Base-by-base conservation (phyloP, 805 yeast genomes). In the Wickerhamiella australiensis region DNA sequence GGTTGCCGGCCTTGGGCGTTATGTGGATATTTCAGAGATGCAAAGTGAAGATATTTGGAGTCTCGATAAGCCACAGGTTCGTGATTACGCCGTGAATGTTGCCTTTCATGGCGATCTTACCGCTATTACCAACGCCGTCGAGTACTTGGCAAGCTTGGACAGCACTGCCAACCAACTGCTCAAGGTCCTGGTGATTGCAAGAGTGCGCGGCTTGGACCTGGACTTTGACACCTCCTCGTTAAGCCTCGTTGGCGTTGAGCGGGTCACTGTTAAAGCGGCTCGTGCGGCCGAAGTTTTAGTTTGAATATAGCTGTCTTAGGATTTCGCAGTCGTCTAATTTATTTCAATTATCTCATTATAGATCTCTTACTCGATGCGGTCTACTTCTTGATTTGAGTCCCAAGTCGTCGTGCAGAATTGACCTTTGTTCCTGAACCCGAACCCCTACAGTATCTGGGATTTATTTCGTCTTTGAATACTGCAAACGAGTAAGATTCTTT, bases 11-110 rank as follows among this genome's bases (percentile, higher is more conserved):
- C 36, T 46, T 8, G 49, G 49, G 15, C 26, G 37, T 36, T 46
- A 18, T n/a, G 27, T 46, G n/a, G 49, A 46, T 20, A 27, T 46
- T 7, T n/a, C 27, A n/a, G 49, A 36, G 20, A 17, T 46, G 26
- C 42, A 31, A 5, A n/a, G 22, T 7, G 37, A 36, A 4, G 37
- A 46, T 17, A 18, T 46, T 18, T 46, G 43, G 43, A 21, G 29
- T n/a, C 7, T 12, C 11, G 15, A 17, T n/a, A 25, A 22, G 35
- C 42, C 36, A 2, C 35, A 12, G 2, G 27, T 37, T 11, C 21
- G 33, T 13, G 33, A 26, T 3, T 37, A 17, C 17, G 49, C 49
- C 15, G 18, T 5, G 2, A 21, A 25, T 9, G 21, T 26, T 8
- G 43, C 49, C 12, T 46, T 37, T 17, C 42, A 46, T 15, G 49